These are phyloP conservation scores for Sphagnum magellanicum DNA, from an alignment of 228 moss, liverwort and hornwort species.

Conservation along the genomic window DNA sequence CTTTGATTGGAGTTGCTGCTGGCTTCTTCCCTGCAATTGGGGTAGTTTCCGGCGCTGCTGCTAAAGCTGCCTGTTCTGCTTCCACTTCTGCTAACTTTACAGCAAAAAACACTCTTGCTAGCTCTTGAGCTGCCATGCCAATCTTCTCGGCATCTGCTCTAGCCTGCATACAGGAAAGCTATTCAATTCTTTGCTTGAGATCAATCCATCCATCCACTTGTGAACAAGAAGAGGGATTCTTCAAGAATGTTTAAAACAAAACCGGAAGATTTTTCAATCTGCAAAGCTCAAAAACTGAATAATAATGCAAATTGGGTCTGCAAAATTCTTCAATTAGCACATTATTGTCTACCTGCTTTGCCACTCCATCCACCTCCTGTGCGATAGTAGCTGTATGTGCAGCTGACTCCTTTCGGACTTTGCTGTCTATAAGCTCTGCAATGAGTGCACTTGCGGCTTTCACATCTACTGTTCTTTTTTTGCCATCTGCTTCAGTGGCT, in stretches of 20 bases:
- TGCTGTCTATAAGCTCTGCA: slow-evolving; percentile 22
- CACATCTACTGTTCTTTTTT: slow-evolving; percentile 15
- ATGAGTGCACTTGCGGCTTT: slow-evolving; percentile 19
- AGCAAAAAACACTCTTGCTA: slow-evolving; percentile 50
- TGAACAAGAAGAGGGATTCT: no score
- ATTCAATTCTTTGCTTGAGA: no score
- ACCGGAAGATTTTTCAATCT: no score
- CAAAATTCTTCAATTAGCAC: no score
- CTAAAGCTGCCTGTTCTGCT: slow-evolving; percentile 2
- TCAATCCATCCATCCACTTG: no score
- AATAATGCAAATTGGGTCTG: no score
- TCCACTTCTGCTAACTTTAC: slow-evolving; percentile 59
- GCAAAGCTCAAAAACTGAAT: no score
- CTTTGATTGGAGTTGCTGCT: neutral
- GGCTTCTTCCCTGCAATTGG: slow-evolving; percentile 8
- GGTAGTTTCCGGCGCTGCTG: neutral
- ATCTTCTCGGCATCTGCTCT: slow-evolving; percentile 21
- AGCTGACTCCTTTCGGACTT: slow-evolving; percentile 21
- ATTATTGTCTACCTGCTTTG: slow-evolving; percentile 15
- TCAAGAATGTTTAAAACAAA: no score
- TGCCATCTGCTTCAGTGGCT: slow-evolving; percentile 17
- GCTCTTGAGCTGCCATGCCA: slow-evolving; percentile 32
- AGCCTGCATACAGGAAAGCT: slow-evolving; percentile 14
- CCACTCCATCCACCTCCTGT: slow-evolving; percentile 15
- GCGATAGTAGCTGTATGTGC: slow-evolving; percentile 16